Base-by-base conservation (phyloP, 2,329 filamentous ascomycete genomes). In the Thielaviopsis punctulata region DNA sequence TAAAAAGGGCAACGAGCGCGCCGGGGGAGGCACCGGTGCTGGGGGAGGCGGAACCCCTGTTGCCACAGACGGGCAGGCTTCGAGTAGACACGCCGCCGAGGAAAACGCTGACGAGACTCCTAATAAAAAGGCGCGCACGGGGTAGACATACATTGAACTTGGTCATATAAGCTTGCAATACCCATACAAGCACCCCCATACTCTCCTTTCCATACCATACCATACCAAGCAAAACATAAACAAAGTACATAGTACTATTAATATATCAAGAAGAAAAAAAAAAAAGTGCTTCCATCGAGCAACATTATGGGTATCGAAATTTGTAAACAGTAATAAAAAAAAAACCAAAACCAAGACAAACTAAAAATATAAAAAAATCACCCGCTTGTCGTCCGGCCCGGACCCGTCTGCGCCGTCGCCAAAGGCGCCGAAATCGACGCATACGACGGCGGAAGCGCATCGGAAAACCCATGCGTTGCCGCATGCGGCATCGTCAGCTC, bases 1-100 rank as follows among this genome's bases (percentile, higher is more conserved):
- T 56, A 90, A 90, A 68, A 92, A 90, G 63, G 86, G 86, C 13
- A 88, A 86, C 58, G 82, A 87, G 55, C 65, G 63, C 13, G 67
- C n/a, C n/a, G n/a, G n/a, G n/a, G n/a, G 69, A 10, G 69, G 70
- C n/a, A 69, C 67, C 39, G 69, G 68, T 13, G 69, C 68, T 3
- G 70, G 71, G 18, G 70, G 68, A 70, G 1, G 66, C 67, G 2
- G 66, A 24, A 15, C 13, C 23, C n/a, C n/a, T n/a, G 12, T 10
- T 18, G 9, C 30, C 33, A 33, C 19, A 41, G 13, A 13, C 15
- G 10, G 47, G 19, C 7, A n/a, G 30, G 13, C 30, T 2, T n/a
- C 13, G 30, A 7, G 3, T 3, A 15, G 4, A 15, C 5, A 15
- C 1, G 30, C 13, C 4, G 30, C n/a, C 4, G 30, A 36, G 5